Conservation (phyloP, 2,329 filamentous ascomycete species). For the Sarocladium oryzae region DNA sequence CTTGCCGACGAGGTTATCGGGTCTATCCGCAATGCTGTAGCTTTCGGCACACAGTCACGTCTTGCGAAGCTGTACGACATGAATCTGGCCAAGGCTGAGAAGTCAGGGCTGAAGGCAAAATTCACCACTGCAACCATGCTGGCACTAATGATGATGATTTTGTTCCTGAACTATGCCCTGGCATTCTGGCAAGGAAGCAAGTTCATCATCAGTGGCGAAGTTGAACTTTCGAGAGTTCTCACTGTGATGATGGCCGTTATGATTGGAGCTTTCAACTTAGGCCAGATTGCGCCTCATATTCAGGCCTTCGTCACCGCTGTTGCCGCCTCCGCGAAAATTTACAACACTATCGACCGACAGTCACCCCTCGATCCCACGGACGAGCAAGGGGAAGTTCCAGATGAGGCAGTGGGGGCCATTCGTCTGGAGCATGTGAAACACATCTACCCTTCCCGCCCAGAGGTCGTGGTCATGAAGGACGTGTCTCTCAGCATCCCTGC, state of each 20-base stretch:
- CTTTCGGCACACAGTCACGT: slow-evolving; percentile 89
- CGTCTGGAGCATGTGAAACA: slow-evolving; percentile 80
- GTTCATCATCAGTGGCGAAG: slow-evolving; percentile 61
- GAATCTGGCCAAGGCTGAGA: slow-evolving; percentile 67
- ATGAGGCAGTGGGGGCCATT: slow-evolving; percentile 56
- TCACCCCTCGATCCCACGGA: slow-evolving; percentile 78
- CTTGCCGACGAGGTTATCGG: slow-evolving; percentile 92
- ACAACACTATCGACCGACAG: slow-evolving; percentile 79
- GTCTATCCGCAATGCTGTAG: slow-evolving; percentile 85
- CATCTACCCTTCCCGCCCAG: slow-evolving; percentile 89
- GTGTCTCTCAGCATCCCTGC: slow-evolving; percentile 76
- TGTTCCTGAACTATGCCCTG: slow-evolving; percentile 82
- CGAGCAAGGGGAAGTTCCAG: slow-evolving; percentile 62
- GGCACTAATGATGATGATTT: slow-evolving; percentile 71
- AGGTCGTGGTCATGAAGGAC: slow-evolving; percentile 81
- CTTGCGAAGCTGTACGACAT: slow-evolving; percentile 79
- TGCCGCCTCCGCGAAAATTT: slow-evolving; percentile 86
- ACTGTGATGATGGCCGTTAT: slow-evolving; percentile 87
- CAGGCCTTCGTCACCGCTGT: slow-evolving; percentile 81
- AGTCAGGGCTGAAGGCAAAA: slow-evolving; percentile 72
- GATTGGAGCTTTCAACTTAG: slow-evolving; percentile 86
- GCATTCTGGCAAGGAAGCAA: slow-evolving; percentile 83
- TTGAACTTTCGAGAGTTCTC: slow-evolving; percentile 64
- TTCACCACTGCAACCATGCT: slow-evolving; percentile 69
- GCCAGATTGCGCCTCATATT: slow-evolving; percentile 77